Conservation (phyloP, 1,284 basidiomycete genomes). For the Ustilago hordei region DNA sequence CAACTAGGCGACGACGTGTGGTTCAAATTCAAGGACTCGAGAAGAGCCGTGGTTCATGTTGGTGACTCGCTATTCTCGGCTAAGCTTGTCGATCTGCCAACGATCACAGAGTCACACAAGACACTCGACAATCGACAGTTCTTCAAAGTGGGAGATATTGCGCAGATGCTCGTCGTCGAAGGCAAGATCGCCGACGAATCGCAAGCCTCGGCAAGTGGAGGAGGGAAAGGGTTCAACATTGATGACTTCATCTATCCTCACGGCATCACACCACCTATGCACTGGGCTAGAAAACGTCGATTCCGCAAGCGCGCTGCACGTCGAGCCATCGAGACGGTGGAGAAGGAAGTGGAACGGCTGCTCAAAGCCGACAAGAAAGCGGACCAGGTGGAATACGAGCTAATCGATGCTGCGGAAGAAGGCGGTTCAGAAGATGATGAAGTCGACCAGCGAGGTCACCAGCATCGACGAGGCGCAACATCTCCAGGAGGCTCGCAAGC, state of each 20-base stretch:
- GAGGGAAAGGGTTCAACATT: conserved; percentile 78
- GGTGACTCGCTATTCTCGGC: conserved; percentile 84
- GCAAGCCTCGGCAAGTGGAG: conserved; percentile 79
- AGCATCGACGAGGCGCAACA: conserved; percentile 46
- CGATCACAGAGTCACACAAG: conserved; percentile 95
- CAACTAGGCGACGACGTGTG: conserved; percentile 85
- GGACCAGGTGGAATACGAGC: conserved; percentile 74
- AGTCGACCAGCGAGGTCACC: conserved; percentile 39
- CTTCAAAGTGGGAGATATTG: conserved; percentile 99
- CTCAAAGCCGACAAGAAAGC: conserved; percentile 87
- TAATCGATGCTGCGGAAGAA: conserved; percentile 64
- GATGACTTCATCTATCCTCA: conserved; percentile 98
- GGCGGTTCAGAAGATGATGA: conserved; percentile 55
- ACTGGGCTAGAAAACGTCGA: conserved; percentile 89
- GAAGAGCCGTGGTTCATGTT: conserved; percentile 89
- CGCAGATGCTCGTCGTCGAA: conserved; percentile 73
- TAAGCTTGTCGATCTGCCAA: conserved; percentile 95
- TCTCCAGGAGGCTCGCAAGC: conserved; percentile 51
- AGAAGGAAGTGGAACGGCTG: conserved; percentile 93
- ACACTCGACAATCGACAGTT: conserved; percentile 90
- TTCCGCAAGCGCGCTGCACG: conserved; percentile 90
- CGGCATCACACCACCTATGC: conserved; percentile 92
- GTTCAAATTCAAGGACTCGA: conserved; percentile 99
- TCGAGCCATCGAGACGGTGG: conserved; percentile 94
- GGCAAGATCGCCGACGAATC: conserved; percentile 70